Percentiles rank a stretch among this genome's conserved stretches.
Conservation (phyloP, 345 rosid genomes). For the Syzygium aqueum region DNA sequence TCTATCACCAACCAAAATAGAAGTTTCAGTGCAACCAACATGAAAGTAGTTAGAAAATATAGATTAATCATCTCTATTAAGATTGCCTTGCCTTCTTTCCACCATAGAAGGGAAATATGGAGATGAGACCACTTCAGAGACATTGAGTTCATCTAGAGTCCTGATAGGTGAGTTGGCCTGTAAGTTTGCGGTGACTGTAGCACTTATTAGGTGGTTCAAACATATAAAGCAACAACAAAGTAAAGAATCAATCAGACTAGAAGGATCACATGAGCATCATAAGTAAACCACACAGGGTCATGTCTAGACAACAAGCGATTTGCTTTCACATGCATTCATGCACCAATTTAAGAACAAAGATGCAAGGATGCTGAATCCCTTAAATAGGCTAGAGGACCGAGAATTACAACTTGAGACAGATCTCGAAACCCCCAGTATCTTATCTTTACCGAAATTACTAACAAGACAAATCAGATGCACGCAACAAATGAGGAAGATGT, state of each 20-base stretch:
- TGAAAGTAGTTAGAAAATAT: slow-evolving; percentile 12
- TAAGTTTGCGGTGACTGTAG: neutral
- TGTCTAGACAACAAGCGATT: neutral
- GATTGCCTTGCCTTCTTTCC: slow-evolving; percentile 27
- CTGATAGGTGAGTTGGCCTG: slow-evolving; percentile 83
- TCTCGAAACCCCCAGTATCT: neutral
- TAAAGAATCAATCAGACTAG: neutral
- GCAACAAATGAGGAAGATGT: neutral
- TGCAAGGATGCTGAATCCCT: neutral
- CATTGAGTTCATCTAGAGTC: slow-evolving; percentile 66
- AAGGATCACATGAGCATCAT: neutral
- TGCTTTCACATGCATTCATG: neutral
- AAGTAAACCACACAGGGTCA: neutral
- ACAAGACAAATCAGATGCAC: neutral
- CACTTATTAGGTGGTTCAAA: neutral
- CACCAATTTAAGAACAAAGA: neutral
- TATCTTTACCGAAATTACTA: neutral
- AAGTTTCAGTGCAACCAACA: slow-evolving; percentile 8
- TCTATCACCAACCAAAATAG: slow-evolving; percentile 4
- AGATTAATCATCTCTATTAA: slow-evolving; percentile 12
- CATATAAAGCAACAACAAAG: neutral
- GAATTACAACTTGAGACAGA: neutral
- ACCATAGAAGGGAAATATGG: slow-evolving; percentile 52
- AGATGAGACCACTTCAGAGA: slow-evolving; percentile 53
- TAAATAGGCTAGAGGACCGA: neutral